Evolutionary conservation across 23 red algal species (phyloP), one percentile per base, ranked within the genome.

Genomic region (Gracilariopsis chorda): DNA sequence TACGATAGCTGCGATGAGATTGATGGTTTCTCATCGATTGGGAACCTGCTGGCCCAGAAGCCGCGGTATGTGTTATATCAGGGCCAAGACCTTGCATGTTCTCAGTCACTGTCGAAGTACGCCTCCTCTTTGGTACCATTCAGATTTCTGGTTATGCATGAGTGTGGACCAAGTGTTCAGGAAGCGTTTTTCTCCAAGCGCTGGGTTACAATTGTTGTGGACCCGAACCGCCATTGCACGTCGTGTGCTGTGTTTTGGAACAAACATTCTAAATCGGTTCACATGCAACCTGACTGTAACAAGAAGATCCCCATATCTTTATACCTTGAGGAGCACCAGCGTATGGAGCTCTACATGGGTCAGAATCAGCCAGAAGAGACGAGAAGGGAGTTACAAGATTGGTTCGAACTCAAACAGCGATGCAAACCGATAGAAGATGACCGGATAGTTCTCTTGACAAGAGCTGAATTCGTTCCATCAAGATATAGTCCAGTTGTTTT

Each of bases 211-310:
- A 34, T 74, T n/a, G 42, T 47, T 56, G 65, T 88, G 32, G 83
- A 88, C 41, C 41, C 62, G 6, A 27, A 10, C 13, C 24, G 20
- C 48, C 49, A 37, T 40, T 67, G 59, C 59, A 60, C 80, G 2
- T 53, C 56, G 41, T 62, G 37, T 43, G 80, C 83, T 55, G 47
- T 88, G 9, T 88, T 88, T 74, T 88, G 83, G 83, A 75, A 88
- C 23, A 59, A 25, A 4, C 10, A 73, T 0, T 55, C 62, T 43
- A 88, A 62, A 24, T 32, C 41, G 32, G 16, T 88, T 58, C 45
- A 56, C 20, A 74, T 88, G 64, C 64, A 76, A 51, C 65, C 64
- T 20, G 21, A 44, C 30, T 75, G 35, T 7, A 46, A 43, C 14
- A 55, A 7, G 3, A n/a, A 2, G 29, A 51, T 62, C 4, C 42